Conservation (phyloP, 2,329 filamentous ascomycete genomes). For the Sclerotinia trifoliorum region DNA sequence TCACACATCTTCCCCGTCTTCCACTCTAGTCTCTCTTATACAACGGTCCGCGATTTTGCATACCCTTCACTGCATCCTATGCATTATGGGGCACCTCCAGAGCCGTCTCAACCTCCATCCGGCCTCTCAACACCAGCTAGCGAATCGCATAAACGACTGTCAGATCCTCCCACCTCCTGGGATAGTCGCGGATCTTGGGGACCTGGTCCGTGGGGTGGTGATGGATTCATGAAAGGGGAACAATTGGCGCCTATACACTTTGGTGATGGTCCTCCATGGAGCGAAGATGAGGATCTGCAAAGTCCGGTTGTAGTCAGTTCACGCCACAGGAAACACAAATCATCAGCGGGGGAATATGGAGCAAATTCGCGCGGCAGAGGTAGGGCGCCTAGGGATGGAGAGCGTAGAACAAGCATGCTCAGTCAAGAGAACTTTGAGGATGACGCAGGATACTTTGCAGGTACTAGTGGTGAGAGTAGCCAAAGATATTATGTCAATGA, state of each 20-base stretch:
- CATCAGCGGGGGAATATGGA: slow-evolving; percentile 52
- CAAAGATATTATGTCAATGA: slow-evolving; percentile 74
- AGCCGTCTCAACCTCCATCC: slow-evolving; percentile 67
- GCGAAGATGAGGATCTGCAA: slow-evolving; percentile 91
- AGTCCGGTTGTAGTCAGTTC: slow-evolving; percentile 83
- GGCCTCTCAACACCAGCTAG: slow-evolving; percentile 82
- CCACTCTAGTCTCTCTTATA: slow-evolving; percentile 81
- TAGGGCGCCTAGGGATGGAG: slow-evolving; percentile 47
- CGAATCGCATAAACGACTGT: slow-evolving; percentile 72
- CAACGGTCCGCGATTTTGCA: slow-evolving; percentile 94
- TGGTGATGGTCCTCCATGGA: slow-evolving; percentile 86
- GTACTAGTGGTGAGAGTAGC: slow-evolving; percentile 66
- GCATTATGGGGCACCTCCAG: slow-evolving; percentile 89
- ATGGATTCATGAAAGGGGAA: slow-evolving; percentile 58
- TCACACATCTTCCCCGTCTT: slow-evolving; percentile 83
- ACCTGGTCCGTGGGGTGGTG: slow-evolving; percentile 41
- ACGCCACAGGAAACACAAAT: slow-evolving; percentile 83
- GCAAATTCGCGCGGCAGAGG: slow-evolving; percentile 45
- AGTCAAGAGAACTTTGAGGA: slow-evolving; percentile 53
- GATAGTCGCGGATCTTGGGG: slow-evolving; percentile 65
- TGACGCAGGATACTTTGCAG: slow-evolving; percentile 66
- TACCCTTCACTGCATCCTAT: slow-evolving; percentile 80
- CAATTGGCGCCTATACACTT: slow-evolving; percentile 82
- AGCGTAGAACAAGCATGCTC: slow-evolving; percentile 45
- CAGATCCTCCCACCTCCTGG: slow-evolving; percentile 76